Evolutionary conservation across 352 stramenopile species (phyloP).

Genomic region (Phytophthora niederhauseri): DNA sequence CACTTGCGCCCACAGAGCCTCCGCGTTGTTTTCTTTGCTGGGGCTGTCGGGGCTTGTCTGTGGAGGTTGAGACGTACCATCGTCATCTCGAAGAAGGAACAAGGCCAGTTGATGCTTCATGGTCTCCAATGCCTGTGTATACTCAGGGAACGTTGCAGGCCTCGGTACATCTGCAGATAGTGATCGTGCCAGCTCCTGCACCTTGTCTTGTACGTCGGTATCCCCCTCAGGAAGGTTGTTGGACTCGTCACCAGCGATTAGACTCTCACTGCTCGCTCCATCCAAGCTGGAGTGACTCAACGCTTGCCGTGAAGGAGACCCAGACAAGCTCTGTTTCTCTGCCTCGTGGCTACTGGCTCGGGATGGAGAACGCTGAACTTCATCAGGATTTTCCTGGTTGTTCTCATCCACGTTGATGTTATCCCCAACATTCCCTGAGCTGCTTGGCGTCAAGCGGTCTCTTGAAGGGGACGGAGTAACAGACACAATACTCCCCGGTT

Average conservation of each 20-base stretch:
- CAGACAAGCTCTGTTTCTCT: conserved; percentile 5
- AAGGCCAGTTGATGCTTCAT: conserved; percentile 31
- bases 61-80: background rate
- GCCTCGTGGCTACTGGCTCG: conserved; percentile 7
- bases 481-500: background rate
- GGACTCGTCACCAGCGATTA: background rate
- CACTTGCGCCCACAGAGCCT: conserved; percentile 6
- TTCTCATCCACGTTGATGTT: conserved; percentile 6
- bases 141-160: conserved; percentile 36
- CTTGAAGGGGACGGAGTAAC: conserved; percentile 11
- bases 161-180: conserved; percentile 14
- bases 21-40: conserved; percentile 6
- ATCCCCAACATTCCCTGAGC: conserved; percentile 19
- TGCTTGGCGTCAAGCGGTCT: conserved; percentile 12
- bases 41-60: background rate
- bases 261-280: background rate
- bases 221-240: conserved; percentile 9
- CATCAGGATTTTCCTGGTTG: background rate
- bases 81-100: conserved; percentile 29
- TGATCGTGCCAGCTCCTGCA: conserved; percentile 12
- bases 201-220: conserved; percentile 6
- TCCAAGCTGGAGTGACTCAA: conserved; percentile 3
- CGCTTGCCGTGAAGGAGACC: conserved; percentile 19
- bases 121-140: conserved; percentile 29
- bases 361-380: background rate